phyloP scores from a whole-genome alignment of 2,329 filamentous ascomycete species.

The Microcyclospora tardicrescens region DNA sequence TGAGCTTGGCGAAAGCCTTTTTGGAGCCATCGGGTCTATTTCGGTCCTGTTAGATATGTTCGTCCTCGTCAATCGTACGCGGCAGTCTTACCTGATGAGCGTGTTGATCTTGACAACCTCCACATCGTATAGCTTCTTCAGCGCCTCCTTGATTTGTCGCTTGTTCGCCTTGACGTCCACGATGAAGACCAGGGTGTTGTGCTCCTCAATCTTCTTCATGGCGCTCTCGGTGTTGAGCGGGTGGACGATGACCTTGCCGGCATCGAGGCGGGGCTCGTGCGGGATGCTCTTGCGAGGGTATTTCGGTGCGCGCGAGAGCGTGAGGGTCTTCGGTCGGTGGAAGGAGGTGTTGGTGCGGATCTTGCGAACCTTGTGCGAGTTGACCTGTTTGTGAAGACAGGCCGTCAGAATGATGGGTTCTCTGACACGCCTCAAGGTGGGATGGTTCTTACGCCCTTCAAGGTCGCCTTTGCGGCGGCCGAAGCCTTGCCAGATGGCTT shows the following conservation, averaged over 20 bases:
- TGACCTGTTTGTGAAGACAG: constrained; percentile 42
- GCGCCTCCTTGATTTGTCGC: constrained; percentile 93
- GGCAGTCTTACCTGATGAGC: constrained; percentile 64
- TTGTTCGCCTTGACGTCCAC: constrained; percentile 75
- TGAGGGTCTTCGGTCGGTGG: constrained; percentile 94
- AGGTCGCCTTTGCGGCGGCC: constrained; percentile 86
- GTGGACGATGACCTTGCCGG: constrained; percentile 95
- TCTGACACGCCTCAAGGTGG: constrained; percentile 36
- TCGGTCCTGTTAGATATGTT: constrained; percentile 6
- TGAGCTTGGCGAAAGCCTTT: constrained; percentile 97
- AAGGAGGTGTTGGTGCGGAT: constrained; percentile 86
- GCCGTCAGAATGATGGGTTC: constrained; percentile 38
- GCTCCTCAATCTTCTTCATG: constrained; percentile 99
- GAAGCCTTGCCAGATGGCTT: constrained; percentile 69
- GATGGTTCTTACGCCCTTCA: constrained; percentile 70
- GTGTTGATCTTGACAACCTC: constrained; percentile 99
- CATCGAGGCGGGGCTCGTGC: constrained; percentile 81
- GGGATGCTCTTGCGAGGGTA: constrained; percentile 94
- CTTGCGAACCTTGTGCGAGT: constrained; percentile 83
- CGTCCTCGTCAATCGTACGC: background rate
- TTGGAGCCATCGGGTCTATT: constrained; percentile 83
- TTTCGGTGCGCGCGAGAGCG: constrained; percentile 80
- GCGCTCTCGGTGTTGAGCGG: constrained; percentile 98
- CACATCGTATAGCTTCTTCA: constrained; percentile 99
- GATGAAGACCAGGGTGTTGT: constrained; percentile 70